Conservation (phyloP, 1,284 basidiomycete species). For the Leccinum huronense region DNA sequence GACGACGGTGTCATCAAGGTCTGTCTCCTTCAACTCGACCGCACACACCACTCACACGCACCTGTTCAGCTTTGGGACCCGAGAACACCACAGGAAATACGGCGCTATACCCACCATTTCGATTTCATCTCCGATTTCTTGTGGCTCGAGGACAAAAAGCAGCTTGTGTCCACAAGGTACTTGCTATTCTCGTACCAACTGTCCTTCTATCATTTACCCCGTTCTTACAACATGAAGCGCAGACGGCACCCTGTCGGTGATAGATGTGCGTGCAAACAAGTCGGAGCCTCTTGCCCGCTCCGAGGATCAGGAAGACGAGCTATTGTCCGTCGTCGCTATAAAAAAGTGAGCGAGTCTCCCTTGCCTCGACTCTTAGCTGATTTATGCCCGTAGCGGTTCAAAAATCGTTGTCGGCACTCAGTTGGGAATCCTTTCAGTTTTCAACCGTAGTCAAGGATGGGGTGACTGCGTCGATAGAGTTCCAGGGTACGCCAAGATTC, state of each 20-base stretch:
- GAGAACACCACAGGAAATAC: slow-evolving; percentile 60
- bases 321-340: slow-evolving; percentile 82
- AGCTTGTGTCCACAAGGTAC: slow-evolving; percentile 83
- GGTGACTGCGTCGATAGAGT: slow-evolving; percentile 93
- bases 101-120: slow-evolving; percentile 84
- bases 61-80: slow-evolving; percentile 81
- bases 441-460: slow-evolving; percentile 85
- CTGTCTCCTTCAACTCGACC: slow-evolving; percentile 19
- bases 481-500: slow-evolving; percentile 60
- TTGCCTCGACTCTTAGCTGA: neutral
- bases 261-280: slow-evolving; percentile 83
- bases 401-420: slow-evolving; percentile 92
- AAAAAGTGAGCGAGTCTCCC: slow-evolving; percentile 54
- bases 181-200: neutral
- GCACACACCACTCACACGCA: slow-evolving; percentile 5
- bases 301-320: slow-evolving; percentile 95
- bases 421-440: slow-evolving; percentile 87
- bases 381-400: slow-evolving; percentile 49
- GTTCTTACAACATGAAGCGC: slow-evolving; percentile 51
- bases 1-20: slow-evolving; percentile 94
- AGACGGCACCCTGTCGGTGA: slow-evolving; percentile 87
- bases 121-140: slow-evolving; percentile 95
- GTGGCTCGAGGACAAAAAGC: slow-evolving; percentile 82
- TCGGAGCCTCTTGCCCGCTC: slow-evolving; percentile 73
- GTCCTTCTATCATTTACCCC: neutral